Base-by-base conservation (phyloP, 148 eudicot genomes). In the Camellia japonica region DNA sequence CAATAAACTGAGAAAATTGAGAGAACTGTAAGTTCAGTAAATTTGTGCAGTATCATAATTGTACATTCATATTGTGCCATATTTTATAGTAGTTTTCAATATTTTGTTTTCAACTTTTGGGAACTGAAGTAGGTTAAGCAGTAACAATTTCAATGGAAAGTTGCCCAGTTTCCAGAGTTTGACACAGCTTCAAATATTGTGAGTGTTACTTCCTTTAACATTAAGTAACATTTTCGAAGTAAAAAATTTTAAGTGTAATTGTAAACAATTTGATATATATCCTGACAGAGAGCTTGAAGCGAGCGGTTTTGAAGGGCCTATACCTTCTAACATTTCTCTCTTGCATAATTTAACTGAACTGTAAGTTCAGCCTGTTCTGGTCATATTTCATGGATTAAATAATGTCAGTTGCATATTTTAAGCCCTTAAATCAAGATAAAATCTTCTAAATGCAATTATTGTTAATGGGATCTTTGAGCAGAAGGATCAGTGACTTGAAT, bases 241-340 rank as follows among this genome's bases (percentile, higher is more conserved):
- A 80, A 55, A 30, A 7, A 63, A 3, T 62, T 64, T 55, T 18
- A 4, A 5, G 9, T 69, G 52, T 18, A 9, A 59, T 19, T 47
- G 12, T 76, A 9, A 0, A 30, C 47, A 49, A 41, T 6, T 78
- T 15, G 38, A 23, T 10, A 49, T 61, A 2, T 59, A 67, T 12
- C 71, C 14, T 80, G 15, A 74, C 84, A 92, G 97, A 77, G 92
- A 90, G 84, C 81, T 92, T 52, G 86, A 86, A 82, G 97, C 84
- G 54, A 86, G 90, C 75, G 97, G 97, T 65, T 85, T 92, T 69
- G 81, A 83, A 73, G 97, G 97, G 73, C 94, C 97, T 46, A 85
- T 92, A 82, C 97, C 92, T 68, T 46, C 84, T 49, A 84, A 83
- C 86, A 86, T 92, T 47, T 92, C 92, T 13, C 62, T 68, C 80